phyloP scores from a whole-genome alignment of 352 stramenopile species.

The Elongisporangium undulatum region DNA sequence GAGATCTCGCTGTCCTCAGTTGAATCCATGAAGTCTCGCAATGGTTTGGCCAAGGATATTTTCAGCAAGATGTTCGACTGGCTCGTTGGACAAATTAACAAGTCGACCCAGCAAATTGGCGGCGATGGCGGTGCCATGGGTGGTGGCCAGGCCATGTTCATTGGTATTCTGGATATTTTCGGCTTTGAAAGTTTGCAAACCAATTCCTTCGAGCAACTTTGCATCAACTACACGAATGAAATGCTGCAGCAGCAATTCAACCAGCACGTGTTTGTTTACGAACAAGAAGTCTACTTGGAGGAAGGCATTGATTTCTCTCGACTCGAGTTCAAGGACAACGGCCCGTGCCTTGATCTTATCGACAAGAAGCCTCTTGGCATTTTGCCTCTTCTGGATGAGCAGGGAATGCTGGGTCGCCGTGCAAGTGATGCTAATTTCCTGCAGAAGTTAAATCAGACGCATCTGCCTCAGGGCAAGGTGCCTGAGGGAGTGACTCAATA shows the following conservation, averaged over 20 bases:
- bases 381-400: conserved; percentile 94
- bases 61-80: conserved; percentile 97
- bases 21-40: conserved; percentile 85
- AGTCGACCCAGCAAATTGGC: conserved; percentile 74
- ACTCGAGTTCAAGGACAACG: conserved; percentile 92
- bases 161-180: conserved; percentile 97
- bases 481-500: conserved; percentile 74
- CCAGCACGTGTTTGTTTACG: conserved; percentile 96
- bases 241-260: conserved; percentile 95
- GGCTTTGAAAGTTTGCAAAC: conserved; percentile 94
- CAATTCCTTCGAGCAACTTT: conserved; percentile 95
- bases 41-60: conserved; percentile 95
- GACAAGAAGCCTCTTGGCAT: conserved; percentile 93
- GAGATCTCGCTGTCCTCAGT: conserved; percentile 81
- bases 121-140: conserved; percentile 11
- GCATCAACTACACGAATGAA: conserved; percentile 97
- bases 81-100: conserved; percentile 94
- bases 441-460: conserved; percentile 89
- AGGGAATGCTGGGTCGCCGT: conserved; percentile 90
- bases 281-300: conserved; percentile 96
- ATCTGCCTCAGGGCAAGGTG: conserved; percentile 74
- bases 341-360: conserved; percentile 90
- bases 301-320: conserved; percentile 93
- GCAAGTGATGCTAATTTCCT: conserved; percentile 91
- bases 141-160: conserved; percentile 63